phyloP scores from a whole-genome alignment of 148 eudicot genomes.

The Mesembryanthemum crystallinum region DNA sequence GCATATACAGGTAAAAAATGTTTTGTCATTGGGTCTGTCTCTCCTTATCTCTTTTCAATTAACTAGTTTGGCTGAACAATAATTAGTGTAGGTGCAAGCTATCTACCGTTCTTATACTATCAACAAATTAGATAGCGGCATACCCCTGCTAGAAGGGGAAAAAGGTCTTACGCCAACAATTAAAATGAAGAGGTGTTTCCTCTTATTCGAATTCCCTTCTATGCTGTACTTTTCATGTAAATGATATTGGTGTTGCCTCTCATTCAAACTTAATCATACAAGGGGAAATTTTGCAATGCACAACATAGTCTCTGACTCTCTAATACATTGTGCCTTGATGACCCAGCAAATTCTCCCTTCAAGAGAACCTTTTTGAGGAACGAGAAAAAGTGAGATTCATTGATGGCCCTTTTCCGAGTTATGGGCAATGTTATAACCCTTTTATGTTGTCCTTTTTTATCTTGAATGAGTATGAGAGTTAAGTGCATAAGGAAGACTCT shows the following conservation, averaged over 20 bases:
- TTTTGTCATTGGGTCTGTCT: neutral
- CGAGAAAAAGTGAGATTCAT: neutral
- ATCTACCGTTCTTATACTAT: neutral
- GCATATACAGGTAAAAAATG: conserved; percentile 83
- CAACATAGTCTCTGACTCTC: neutral
- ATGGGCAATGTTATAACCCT: neutral
- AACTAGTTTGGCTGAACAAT: neutral
- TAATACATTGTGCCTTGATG: neutral
- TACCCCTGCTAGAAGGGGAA: neutral
- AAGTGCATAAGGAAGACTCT: neutral
- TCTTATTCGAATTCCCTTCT: neutral
- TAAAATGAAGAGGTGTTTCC: too few relatives aligned
- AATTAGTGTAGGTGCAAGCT: neutral
- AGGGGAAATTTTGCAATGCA: neutral
- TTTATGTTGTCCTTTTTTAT: neutral
- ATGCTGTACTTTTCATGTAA: neutral
- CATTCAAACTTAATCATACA: neutral
- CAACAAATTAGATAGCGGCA: neutral
- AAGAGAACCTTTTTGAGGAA: neutral
- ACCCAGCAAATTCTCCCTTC: neutral
- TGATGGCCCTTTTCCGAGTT: neutral
- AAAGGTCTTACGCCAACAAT: neutral
- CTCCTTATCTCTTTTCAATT: neutral
- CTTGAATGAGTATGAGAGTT: neutral
- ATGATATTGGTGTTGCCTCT: neutral